Evolutionary conservation across 2,329 filamentous ascomycete species (phyloP), one percentile per base, ranked within the genome.

Genomic region (Diaporthe vaccinii): DNA sequence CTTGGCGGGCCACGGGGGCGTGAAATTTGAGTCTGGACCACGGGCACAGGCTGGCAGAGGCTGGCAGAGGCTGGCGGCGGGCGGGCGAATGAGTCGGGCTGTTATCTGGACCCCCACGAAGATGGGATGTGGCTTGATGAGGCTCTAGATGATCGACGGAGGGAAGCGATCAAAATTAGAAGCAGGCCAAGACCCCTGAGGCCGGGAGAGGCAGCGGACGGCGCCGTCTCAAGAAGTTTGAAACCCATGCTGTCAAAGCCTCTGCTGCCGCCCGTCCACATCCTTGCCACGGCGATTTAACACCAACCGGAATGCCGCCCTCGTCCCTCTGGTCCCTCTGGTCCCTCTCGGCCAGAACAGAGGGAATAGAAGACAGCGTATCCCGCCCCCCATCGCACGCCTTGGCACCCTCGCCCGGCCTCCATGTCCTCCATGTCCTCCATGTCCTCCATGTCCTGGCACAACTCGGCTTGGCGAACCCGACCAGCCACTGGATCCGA

Each of bases 111-210:
- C 71, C 71, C 58, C 58, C 71, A 73, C 58, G 58, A 34, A 69
- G 49, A 8, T 69, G 65, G 65, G 65, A 55, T 39, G 58, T 72
- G 70, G 70, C 55, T 65, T 73, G 71, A 65, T 65, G 58, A 55
- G 71, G 71, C 71, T 65, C 61, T 49, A 31, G 57, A 57, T 65
- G 71, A 73, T 73, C 71, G 36, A 53, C 71, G 31, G 58, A 55
- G 65, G 31, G 25, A 65, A 73, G 71, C 71, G 39, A 59, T 65
- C 71, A 55, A 73, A 65, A 65, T 55, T 55, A 65, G 58, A 65
- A 65, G 51, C 58, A 57, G 36, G 25, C 58, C 71, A 65, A 65
- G 71, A 65, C 46, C 58, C 71, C 58, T 73, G 61, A 44, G 25
- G 51, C 58, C 58, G 58, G 71, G 41, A 46, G 58, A 44, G 70